A percentile compares a stretch with the other conserved stretches of the same genome.
Conservation (phyloP, 2,329 filamentous ascomycete species). For the Pezicula neosporulosa region DNA sequence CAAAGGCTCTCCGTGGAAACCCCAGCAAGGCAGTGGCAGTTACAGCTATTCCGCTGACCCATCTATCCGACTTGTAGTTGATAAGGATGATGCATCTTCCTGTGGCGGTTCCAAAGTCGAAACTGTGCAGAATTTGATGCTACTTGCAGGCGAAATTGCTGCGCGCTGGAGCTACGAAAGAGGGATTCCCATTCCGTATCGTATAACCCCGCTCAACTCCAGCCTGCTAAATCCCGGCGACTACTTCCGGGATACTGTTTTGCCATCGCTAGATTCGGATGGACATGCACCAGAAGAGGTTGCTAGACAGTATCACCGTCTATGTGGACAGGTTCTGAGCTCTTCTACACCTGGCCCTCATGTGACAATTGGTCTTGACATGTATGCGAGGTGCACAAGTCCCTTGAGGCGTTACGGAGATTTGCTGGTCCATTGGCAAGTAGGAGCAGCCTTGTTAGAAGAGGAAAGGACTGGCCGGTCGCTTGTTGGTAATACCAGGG, state of each 20-base stretch:
- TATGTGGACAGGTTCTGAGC: constrained; percentile 49
- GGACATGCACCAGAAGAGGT: constrained; percentile 9
- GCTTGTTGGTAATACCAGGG: constrained; percentile 29
- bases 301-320: constrained; percentile 21
- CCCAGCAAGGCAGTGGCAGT: background rate
- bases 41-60: constrained; percentile 17
- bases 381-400: constrained; percentile 62
- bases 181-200: constrained; percentile 57
- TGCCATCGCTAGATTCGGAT: constrained; percentile 16
- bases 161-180: constrained; percentile 58
- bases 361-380: constrained; percentile 53
- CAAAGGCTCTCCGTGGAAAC: constrained; percentile 5
- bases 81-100: background rate
- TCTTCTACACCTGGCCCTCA: constrained; percentile 51
- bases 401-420: constrained; percentile 64
- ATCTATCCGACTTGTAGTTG: constrained; percentile 17
- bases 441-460: constrained; percentile 52
- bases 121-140: constrained; percentile 51
- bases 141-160: constrained; percentile 57
- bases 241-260: constrained; percentile 17
- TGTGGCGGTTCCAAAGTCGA: constrained; percentile 22
- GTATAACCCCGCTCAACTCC: constrained; percentile 25
- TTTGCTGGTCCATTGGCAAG: constrained; percentile 63
- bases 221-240: constrained; percentile 18
- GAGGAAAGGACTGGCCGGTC: constrained; percentile 35